Evolutionary conservation across 106 monocot species (phyloP), one percentile per base, ranked within the genome.

Genomic region (Vanilla planifolia): DNA sequence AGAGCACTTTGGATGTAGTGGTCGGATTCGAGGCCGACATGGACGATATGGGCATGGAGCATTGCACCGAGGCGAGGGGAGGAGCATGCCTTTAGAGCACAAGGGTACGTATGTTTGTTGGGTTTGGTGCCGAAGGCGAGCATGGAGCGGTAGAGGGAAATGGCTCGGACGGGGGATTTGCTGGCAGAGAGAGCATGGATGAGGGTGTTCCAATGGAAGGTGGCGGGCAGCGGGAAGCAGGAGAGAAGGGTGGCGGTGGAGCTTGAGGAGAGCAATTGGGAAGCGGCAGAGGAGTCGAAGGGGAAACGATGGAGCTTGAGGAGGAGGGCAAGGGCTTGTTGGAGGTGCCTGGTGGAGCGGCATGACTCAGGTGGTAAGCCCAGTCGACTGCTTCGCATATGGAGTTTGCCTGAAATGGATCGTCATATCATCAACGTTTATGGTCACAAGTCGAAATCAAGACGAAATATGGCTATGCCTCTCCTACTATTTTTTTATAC

Each of bases 71-170:
- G 57, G 16, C 27, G 8, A 23, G 53, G 22, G 1, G 33, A 42
- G 9, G 67, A 26, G 71, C 67, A 71, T 2, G 78, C 36, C 40
- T 73, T 79, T 26, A 84, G 13, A 5, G 75, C 16, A 23, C 62
- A 75, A 0, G 84, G 75, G 51, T 67, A 79, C 2, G 79, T 84
- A 64, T 43, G 75, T 70, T 84, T 64, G 39, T 60, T 60, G 37
- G 69, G 69, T 1, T 16, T 20, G 16, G 30, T 20, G 26, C 40
- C 35, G 19, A 36, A 5, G 34, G 0, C 4, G 37, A 60, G 60
- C 48, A 60, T 60, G 50, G 27, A 69, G 4, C 48, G 43, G 50
- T 47, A 69, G 7, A 60, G 2, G 15, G 39, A 60, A 27, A 60
- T 9, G 20, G 56, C 34, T 41, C 42, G 15, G 22, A 2, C 0